Evolutionary conservation across 2,329 filamentous ascomycete genomes (phyloP), one percentile per base, ranked within the genome.

Genomic region (Coccinonectria pachysandricola): DNA sequence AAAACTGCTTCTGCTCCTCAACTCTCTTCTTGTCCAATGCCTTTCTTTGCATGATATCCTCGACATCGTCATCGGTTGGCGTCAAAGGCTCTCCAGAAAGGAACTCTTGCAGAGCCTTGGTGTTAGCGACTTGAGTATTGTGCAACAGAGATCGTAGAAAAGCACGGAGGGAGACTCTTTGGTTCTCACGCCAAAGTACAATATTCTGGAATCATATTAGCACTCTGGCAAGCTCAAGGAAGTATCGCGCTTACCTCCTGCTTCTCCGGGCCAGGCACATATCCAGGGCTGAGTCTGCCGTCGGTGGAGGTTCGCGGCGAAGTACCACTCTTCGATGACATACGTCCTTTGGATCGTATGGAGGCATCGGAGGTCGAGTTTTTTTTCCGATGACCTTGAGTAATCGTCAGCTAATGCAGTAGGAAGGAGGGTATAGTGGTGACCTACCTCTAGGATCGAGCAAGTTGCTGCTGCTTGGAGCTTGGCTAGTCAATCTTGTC

Each of bases 1-100:
- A 98, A 52, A 98, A 98, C 39, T 77, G 74, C 50, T 77, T 81
- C 52, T 98, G 91, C 54, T 98, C 91, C 46, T 93, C 83, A 27
- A 96, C 71, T 22, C 91, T 76, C 54, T 81, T 82, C 50, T 83
- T 78, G 45, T 98, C 91, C 55, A 94, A 76, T 8, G 72, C 68
- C 53, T 87, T 92, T 27, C 91, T 71, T 32, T 71, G 71, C 36
- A 76, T 56, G 16, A 95, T 86, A 49, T 98, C 91, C 3, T 79
- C 69, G 15, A 79, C 60, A 48, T 98, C 91, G 32, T 91, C 85
- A 42, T 88, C 81, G 12, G 75, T 85, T 7, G 84, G 64, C 2
- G 68, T 74, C 14, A 92, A 71, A 0, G 79, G 76, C n/a, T 81
- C 62, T 2, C 62, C 62, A 1, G 76, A 82, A 16, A 98, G 57